Evolutionary conservation across 2,329 filamentous ascomycete species (phyloP).

Genomic region (Shiraia sp.): DNA sequence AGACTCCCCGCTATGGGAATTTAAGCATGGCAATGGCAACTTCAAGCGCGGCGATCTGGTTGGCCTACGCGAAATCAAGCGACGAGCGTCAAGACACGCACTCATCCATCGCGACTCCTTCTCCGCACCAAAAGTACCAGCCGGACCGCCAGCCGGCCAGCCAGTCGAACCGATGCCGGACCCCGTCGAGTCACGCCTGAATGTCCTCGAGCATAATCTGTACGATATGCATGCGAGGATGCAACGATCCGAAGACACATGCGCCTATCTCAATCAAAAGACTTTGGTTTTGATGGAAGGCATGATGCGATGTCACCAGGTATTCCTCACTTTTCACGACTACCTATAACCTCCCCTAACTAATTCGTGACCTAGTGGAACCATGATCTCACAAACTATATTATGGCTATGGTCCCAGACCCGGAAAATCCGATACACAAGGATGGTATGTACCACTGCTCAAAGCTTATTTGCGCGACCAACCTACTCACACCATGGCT

Average conservation of each 20-base stretch:
- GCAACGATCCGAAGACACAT: conserved; percentile 80
- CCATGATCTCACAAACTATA: conserved; percentile 76
- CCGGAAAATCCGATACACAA: conserved; percentile 77
- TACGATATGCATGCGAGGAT: conserved; percentile 79
- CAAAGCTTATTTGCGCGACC: conserved; percentile 25
- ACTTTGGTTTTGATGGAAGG: conserved; percentile 83
- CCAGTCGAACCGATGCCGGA: conserved; percentile 83
- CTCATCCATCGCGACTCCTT: conserved; percentile 92
- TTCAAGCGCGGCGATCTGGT: conserved; percentile 95
- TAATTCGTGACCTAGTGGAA: conserved; percentile 65
- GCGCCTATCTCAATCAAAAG: conserved; percentile 76
- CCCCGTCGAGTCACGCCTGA: conserved; percentile 73
- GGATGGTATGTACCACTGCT: conserved; percentile 67
- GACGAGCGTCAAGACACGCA: conserved; percentile 88
- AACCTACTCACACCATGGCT: conserved; percentile 23
- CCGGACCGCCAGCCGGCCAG: conserved; percentile 78
- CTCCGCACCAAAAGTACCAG: conserved; percentile 69
- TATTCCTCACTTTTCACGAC: conserved; percentile 43
- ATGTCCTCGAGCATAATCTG: conserved; percentile 76
- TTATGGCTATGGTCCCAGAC: conserved; percentile 74
- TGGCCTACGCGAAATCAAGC: conserved; percentile 91
- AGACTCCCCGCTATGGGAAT: conserved; percentile 95
- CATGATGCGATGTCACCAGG: conserved; percentile 71
- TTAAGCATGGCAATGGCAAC: conserved; percentile 95
- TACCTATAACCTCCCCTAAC: conserved; percentile 21